Percentiles rank a stretch among this genome's conserved stretches.
Conservation (phyloP, 179 eudicot species). For the Nepenthes alata region DNA sequence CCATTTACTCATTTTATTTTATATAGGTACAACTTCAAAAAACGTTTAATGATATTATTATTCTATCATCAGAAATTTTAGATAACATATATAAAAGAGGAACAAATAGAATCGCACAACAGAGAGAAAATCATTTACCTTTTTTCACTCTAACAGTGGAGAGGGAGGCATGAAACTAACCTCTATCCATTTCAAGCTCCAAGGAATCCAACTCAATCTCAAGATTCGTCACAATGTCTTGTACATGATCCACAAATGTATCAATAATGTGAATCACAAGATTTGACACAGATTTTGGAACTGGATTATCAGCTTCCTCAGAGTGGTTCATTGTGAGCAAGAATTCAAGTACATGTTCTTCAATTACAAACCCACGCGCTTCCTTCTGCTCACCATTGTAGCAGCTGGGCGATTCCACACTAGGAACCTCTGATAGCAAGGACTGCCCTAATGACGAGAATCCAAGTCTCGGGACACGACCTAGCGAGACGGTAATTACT, state of each 20-base stretch:
- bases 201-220: conserved; percentile 87
- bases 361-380: conserved; percentile 51
- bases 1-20: no score
- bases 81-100: no score
- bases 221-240: conserved; percentile 76
- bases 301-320: conserved; percentile 99
- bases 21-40: no score
- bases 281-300: conserved; percentile 70
- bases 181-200: conserved; percentile 67
- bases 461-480: conserved; percentile 81
- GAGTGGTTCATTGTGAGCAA: conserved; percentile 79
- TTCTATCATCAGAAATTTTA: no score
- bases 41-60: no score
- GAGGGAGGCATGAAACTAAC: conserved; percentile 13
- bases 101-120: no score
- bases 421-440: conserved; percentile 74
- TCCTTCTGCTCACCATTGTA: conserved; percentile 30
- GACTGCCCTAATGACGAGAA: conserved; percentile 64
- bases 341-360: conserved; percentile 89
- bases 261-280: conserved; percentile 81
- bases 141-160: neutral
- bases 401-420: conserved; percentile 54
- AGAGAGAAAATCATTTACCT: no score
- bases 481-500: conserved; percentile 85
- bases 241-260: conserved; percentile 90